Conservation (phyloP, 2,329 filamentous ascomycete species). For the Cercospora zeina region DNA sequence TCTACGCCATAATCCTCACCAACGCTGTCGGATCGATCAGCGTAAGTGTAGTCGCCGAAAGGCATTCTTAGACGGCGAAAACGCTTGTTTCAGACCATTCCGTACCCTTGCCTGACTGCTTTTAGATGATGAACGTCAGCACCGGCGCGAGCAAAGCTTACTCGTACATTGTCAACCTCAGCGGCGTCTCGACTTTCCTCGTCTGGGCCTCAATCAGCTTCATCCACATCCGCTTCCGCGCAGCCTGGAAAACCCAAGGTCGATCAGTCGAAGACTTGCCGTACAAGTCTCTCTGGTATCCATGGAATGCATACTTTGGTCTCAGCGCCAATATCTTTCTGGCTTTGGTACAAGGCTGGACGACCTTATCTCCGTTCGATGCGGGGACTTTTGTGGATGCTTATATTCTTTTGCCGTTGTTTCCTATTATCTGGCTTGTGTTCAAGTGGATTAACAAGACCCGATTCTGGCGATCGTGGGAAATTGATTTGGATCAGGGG, state of each 20-base stretch:
- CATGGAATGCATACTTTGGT: constrained; percentile 54
- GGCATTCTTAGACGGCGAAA: too few relatives aligned
- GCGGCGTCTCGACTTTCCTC: constrained; percentile 68
- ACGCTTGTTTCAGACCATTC: too few relatives aligned
- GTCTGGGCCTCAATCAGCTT: constrained; percentile 71
- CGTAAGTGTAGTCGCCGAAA: too few relatives aligned
- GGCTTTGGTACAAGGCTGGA: constrained; percentile 56
- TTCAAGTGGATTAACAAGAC: constrained; percentile 52
- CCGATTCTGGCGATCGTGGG: constrained; percentile 39
- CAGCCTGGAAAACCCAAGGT: constrained; percentile 62
- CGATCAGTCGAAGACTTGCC: constrained; percentile 54
- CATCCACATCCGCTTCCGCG: constrained; percentile 70
- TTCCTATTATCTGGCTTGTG: constrained; percentile 48
- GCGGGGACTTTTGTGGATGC: constrained; percentile 56
- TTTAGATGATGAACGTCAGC: constrained; percentile 73
- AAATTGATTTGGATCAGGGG: constrained; percentile 49
- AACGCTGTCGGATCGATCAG: constrained; percentile 70
- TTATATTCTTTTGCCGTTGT: constrained; percentile 57
- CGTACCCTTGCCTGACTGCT: too few relatives aligned
- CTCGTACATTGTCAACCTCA: constrained; percentile 64
- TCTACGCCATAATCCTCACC: constrained; percentile 64
- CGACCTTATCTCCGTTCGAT: constrained; percentile 54
- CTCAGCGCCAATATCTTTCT: constrained; percentile 52
- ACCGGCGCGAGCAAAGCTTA: constrained; percentile 67
- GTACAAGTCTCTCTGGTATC: constrained; percentile 51